Base-by-base conservation (phyloP, 352 stramenopile species). In the Globisporangium nodosum region DNA sequence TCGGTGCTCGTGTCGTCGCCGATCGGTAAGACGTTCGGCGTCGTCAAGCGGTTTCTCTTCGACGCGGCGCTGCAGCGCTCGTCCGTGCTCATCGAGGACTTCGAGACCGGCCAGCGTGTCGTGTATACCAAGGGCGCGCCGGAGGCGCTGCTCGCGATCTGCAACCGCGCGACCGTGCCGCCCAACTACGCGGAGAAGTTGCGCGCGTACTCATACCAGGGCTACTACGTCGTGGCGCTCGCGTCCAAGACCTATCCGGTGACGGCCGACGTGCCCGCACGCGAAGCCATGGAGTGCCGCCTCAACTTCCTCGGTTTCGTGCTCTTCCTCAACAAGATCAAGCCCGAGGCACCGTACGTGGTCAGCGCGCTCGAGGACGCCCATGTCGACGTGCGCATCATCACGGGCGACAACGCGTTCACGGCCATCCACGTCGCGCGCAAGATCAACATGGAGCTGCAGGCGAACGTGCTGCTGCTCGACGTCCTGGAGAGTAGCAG, bases 241-340 rank as follows among this genome's bases (percentile, higher is more conserved):
- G 76, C 73, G 1, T 77, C 65, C 48, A 90, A 88, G 59, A 77
- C 63, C 8, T 85, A 85, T 46, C 61, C 77, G 2, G 73, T 87
- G 21, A 77, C 69, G 1, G 63, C 72, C 0, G 70, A 86, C 45
- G 64, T 82, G 12, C 66, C 76, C 0, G 54, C 70, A 39, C 87
- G 90, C 30, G 86, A 91, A 47, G 66, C 83, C 2, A 78, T 97
- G 59, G 91, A 97, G 52, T 78, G 60, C 8, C 75, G 78, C 7
- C 59, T 96, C 3, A 67, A 60, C 24, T 96, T 97, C 63, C 13
- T 88, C 18, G 90, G 92, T 27, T 88, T 97, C 40, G 65, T 96
- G 21, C 73, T 96, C 7, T 98, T 97, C 67, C 63, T 87, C 20
- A 98, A 98, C 66, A 73, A 85, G 55, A 81, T 97, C 55, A 96